Percentiles rank a stretch among this genome's conserved stretches.
phyloP scores from a whole-genome alignment of 306 rosid genomes.

The Prunus padus region DNA sequence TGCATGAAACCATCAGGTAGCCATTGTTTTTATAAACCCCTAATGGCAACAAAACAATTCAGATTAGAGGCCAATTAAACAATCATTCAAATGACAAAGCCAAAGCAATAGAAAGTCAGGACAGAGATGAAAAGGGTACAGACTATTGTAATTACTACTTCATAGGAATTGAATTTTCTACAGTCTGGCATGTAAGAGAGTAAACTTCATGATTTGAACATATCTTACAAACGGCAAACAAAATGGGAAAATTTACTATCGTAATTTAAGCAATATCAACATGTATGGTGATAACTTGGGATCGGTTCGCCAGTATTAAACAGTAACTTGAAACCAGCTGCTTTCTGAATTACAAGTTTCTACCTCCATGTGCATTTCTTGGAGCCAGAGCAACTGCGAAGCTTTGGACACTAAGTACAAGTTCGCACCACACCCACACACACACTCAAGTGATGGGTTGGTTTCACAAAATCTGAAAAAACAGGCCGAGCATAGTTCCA shows the following conservation, averaged over 20 bases:
- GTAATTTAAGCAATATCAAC: not conserved
- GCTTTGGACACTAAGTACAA: not conserved
- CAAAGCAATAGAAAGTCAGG: not conserved
- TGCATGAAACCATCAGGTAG: conserved; percentile 91
- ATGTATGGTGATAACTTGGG: too few relatives aligned
- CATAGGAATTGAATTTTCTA: not conserved
- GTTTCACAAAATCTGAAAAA: not conserved
- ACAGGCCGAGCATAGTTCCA: not conserved
- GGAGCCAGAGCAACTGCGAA: not conserved
- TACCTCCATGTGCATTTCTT: not conserved
- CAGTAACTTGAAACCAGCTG: not conserved
- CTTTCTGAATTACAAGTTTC: not conserved
- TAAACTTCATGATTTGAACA: too few relatives aligned
- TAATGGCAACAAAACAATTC: conserved; percentile 23
- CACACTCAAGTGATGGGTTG: not conserved
- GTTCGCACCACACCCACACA: not conserved
- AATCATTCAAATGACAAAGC: not conserved
- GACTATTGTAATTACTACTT: not conserved
- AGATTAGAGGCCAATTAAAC: conserved; percentile 6
- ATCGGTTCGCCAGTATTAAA: not conserved
- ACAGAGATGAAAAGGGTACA: not conserved
- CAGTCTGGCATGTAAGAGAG: not conserved
- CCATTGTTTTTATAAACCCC: conserved; percentile 94
- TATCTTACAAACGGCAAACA: not conserved
- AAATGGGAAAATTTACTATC: not conserved